Conservation (phyloP, 2,329 filamentous ascomycete species). For the Colletotrichum sp. region DNA sequence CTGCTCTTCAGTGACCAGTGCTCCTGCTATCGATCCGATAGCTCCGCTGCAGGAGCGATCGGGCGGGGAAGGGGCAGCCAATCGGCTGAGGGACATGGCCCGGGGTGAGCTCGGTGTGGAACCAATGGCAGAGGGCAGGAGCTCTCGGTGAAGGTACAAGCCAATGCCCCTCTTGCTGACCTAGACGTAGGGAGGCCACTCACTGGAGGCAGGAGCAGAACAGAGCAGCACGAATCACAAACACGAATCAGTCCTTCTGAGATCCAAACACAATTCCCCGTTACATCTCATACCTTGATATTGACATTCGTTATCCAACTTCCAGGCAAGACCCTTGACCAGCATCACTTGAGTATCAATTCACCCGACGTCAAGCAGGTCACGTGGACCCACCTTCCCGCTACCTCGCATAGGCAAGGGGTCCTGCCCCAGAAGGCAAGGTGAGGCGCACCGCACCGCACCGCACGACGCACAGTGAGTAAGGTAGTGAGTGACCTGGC, state of each 20-base stretch:
- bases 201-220: background rate
- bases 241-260: background rate
- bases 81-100: background rate
- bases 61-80: background rate
- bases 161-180: background rate
- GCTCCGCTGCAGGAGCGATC: constrained; percentile 12
- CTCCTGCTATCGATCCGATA: constrained; percentile 7
- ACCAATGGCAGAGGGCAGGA: background rate
- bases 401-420: constrained; percentile 1
- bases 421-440: constrained; percentile 13
- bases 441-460: constrained; percentile 14
- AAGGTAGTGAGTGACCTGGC: background rate
- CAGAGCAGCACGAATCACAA: background rate
- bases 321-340: background rate
- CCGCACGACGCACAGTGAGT: background rate
- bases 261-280: background rate
- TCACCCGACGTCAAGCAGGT: background rate
- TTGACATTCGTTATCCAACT: background rate
- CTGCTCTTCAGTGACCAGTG: background rate
- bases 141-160: background rate
- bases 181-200: background rate
- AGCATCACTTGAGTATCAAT: background rate
- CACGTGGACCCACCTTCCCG: constrained; percentile 9
- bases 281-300: background rate
- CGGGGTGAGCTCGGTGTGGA: background rate